Conservation (phyloP, 139 green algal genomes). For the Zygnema circumcarinatum region DNA sequence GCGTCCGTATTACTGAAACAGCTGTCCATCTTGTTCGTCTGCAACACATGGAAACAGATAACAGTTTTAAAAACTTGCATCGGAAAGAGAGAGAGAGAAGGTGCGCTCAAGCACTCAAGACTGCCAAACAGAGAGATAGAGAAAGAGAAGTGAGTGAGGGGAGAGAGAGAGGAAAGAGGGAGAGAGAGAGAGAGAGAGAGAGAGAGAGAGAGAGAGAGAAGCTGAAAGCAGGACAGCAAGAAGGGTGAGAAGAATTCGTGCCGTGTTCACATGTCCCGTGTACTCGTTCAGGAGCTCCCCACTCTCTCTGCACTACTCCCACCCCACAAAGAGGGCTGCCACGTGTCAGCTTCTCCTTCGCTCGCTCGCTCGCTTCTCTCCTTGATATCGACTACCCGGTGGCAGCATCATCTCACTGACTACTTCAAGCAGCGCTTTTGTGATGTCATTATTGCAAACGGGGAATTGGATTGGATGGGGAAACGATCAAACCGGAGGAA, state of each 20-base stretch:
- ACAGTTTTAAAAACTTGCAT: background rate
- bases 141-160: slow-evolving; percentile 20
- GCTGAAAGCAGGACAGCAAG: no score
- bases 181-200: background rate
- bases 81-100: slow-evolving; percentile 13
- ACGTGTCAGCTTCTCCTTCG: no score
- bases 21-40: slow-evolving; percentile 18
- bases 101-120: background rate
- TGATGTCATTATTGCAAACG: no score
- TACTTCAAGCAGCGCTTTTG: no score
- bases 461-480: no score
- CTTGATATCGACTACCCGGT: no score
- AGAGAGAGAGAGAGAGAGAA: background rate
- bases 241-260: slow-evolving; percentile 20
- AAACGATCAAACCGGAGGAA: no score
- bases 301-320: slow-evolving; percentile 48
- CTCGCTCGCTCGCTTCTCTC: no score
- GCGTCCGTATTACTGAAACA: slow-evolving; percentile 31
- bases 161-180: background rate
- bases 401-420: no score
- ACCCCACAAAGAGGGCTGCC: slow-evolving; percentile 12
- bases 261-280: slow-evolving; percentile 61
- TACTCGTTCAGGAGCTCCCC: slow-evolving; percentile 85
- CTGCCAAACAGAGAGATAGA: background rate
- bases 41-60: no score